phyloP scores from a whole-genome alignment of 768 basidiomycete genomes.

The Bullera alba region DNA sequence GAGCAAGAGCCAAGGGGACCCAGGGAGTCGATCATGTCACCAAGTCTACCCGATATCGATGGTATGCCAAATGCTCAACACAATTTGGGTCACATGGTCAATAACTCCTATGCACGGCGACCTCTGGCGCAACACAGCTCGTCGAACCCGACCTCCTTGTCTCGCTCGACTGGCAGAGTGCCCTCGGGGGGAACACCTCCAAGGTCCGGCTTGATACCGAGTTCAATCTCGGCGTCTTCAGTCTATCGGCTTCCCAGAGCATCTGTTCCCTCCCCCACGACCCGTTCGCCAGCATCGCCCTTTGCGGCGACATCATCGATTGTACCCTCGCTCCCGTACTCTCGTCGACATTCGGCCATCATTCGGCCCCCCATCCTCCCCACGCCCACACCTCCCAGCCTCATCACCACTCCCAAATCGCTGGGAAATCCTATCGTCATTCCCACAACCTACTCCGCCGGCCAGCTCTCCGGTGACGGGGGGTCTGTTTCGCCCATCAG shows the following conservation, averaged over 20 bases:
- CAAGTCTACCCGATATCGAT: background rate
- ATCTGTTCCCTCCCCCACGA: background rate
- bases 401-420: background rate
- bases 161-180: background rate
- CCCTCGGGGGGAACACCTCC: background rate
- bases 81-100: background rate
- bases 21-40: background rate
- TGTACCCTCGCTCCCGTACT: background rate
- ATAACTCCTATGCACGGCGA: background rate
- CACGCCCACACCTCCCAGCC: constrained; percentile 1
- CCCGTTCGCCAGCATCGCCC: background rate
- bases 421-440: constrained; percentile 2
- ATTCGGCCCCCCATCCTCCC: constrained; percentile 5
- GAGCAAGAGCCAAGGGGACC: too few species aligned
- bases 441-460: too few species aligned
- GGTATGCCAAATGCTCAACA: background rate
- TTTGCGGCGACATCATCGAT: background rate
- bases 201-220: background rate
- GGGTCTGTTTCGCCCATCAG: too few species aligned
- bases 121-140: background rate
- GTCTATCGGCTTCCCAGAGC: background rate
- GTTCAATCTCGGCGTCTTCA: background rate
- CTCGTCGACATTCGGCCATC: background rate
- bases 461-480: too few species aligned
- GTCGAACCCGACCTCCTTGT: background rate